Base-by-base conservation (phyloP, 208 protist species). In the Zelonia costaricensis region DNA sequence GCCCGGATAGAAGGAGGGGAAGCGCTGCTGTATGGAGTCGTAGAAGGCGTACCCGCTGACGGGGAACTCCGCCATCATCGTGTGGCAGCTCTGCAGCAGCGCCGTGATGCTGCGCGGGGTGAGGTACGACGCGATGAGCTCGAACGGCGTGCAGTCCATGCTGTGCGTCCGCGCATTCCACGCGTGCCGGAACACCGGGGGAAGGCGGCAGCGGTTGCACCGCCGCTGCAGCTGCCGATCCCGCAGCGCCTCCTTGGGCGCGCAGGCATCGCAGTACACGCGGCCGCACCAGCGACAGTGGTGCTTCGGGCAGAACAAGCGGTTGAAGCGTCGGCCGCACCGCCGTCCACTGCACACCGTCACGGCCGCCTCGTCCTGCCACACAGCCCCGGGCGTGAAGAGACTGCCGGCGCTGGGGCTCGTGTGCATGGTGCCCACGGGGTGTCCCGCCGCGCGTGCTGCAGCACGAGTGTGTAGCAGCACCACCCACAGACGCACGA, bases 271-370 rank as follows among this genome's bases (percentile, higher is more conserved):
- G 62, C 86, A 95, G 61, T 88, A 95, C 25, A 92, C 71, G 36
- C 58, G 55, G 0, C 90, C 90, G 59, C 90, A 95, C 81, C 77
- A 92, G 3, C 82, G 78, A 55, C 90, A 95, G 73, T 92, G 82
- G 35, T 95, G 85, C 51, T 80, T 79, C 1, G 48, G 46, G 45
- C 27, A 88, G 56, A 45, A 83, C 28, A 42, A 62, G 27, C 53
- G 84, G 63, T 73, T 52, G 35, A 74, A 86, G 28, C 68, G 42
- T 5, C 69, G 65, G 33, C 65, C 66, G 40, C 62, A 77, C 39
- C 53, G 57, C 13, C 65, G 62, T 1, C 55, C 54, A 8, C 28
- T 51, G 67, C 72, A 78, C n/a, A 61, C 47, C 13, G 52, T 36
- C 15, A 70, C 61, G 1, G 36, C 52, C n/a, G 30, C 18, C 38